Evolutionary conservation across 371 early-diverging fungal species (phyloP), one percentile per base, ranked within the genome.

Genomic region (Lichtheimia corymbifera): DNA sequence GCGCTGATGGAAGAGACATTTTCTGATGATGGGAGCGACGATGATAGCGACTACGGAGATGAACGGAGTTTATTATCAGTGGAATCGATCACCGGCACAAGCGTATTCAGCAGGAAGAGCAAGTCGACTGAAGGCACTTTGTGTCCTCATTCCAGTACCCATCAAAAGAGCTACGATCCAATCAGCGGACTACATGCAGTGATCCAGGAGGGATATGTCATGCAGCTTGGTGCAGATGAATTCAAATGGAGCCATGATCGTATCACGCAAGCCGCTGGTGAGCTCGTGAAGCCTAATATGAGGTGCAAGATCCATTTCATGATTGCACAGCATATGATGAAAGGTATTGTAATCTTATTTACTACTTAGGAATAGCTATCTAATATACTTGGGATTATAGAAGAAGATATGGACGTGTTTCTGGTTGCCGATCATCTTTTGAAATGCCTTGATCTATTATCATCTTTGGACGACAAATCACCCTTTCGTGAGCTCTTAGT

Each of bases 221-320:
- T 79, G 25, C 72, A 74, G 0, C 53, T 76, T 6, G 76, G 74
- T 50, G 63, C 62, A 12, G 77, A 79, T 43, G 74, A 76, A 28
- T 79, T 79, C 30, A 74, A 67, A 59, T 79, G 76, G 74, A 74
- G 70, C 3, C 80, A 79, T 53, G 80, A 79, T 55, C 68, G 77
- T 15, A 76, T 72, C 35, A 76, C 77, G 0, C 77, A 74, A 62
- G 80, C 80, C 11, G 80, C 80, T 1, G 76, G 74, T 72, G 72
- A 70, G 20, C 56, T 79, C 0, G 80, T 67, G n/a, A 59, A 72
- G 22, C 71, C 72, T 1, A 62, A 58, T 22, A 63, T 58, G 3
- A 60, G 74, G 5, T 69, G 66, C 41, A 68, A 62, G 25, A 79
- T 79, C 15, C 80, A 79, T 53, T 54, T 74, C 2, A 70, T 63